Evolutionary conservation across 176 grass and related monocot genomes (phyloP).

Genomic region (Oropetium thomaeum): DNA sequence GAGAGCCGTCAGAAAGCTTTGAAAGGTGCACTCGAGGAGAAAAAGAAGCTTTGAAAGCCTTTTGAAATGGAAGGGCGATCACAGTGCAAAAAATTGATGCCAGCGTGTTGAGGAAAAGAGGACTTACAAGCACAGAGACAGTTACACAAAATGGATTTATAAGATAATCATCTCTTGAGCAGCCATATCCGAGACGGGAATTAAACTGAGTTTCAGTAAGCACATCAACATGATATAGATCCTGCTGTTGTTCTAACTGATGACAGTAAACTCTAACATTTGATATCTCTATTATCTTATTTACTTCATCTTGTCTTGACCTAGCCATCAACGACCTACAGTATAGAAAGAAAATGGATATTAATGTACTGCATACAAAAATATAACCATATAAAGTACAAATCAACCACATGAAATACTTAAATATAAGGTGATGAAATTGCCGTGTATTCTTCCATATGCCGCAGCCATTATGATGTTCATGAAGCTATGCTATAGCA

Average conservation of each 20-base stretch:
- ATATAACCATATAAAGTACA: not conserved
- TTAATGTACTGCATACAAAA: constrained; percentile 10
- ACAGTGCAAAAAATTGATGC: constrained; percentile 11
- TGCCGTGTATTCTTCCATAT: not conserved
- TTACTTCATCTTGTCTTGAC: constrained; percentile 77
- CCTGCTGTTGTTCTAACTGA: constrained; percentile 51
- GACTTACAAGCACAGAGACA: constrained; percentile 77
- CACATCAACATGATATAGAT: constrained; percentile 43
- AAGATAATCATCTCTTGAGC: constrained; percentile 74
- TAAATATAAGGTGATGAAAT: not conserved
- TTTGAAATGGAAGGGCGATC: constrained; percentile 15
- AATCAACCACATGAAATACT: constrained; percentile 10
- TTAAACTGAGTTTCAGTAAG: constrained; percentile 34
- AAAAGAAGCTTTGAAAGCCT: constrained; percentile 13
- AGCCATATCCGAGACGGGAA: constrained; percentile 43
- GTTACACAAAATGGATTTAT: constrained; percentile 77
- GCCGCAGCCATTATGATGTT: not conserved
- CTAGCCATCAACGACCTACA: constrained; percentile 65
- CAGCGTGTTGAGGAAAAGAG: constrained; percentile 33
- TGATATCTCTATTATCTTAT: constrained; percentile 88
- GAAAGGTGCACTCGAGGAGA: not conserved
- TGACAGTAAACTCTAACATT: constrained; percentile 76
- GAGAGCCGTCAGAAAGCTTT: constrained; percentile 20
- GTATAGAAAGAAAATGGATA: not conserved
- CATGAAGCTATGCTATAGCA: not conserved